A percentile compares a stretch with the other conserved stretches of the same genome.
Evolutionary conservation across 352 stramenopile species (phyloP).

Genomic region (Phytophthora quininea): DNA sequence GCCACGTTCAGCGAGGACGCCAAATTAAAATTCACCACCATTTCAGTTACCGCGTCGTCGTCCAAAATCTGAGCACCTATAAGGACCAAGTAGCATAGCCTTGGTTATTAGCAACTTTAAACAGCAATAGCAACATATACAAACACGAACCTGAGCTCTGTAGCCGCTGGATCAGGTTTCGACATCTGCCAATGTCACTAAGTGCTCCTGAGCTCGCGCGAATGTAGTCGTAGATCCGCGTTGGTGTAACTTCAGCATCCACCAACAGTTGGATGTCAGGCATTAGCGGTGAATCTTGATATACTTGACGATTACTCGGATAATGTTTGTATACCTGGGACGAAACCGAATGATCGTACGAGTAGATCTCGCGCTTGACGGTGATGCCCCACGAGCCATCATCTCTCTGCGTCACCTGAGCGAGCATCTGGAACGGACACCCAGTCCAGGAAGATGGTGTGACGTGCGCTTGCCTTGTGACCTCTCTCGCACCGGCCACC

Average conservation of each 20-base stretch:
- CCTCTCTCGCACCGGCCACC: not conserved
- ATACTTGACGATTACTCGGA: conserved; percentile 22
- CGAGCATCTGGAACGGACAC: conserved; percentile 18
- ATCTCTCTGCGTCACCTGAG: not conserved
- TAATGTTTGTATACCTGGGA: conserved; percentile 15
- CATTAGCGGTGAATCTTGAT: not conserved
- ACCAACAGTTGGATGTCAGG: conserved; percentile 13
- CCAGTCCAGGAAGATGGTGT: conserved; percentile 3
- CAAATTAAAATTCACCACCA: conserved; percentile 15
- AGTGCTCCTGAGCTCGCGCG: conserved; percentile 6
- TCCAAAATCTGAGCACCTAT: not conserved
- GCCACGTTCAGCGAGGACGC: conserved; percentile 1
- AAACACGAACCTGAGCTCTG: not conserved
- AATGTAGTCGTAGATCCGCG: conserved; percentile 18
- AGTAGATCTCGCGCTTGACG: conserved; percentile 6
- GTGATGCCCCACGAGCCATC: conserved; percentile 10
- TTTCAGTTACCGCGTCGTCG: conserved; percentile 2
- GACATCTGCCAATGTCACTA: conserved; percentile 10
- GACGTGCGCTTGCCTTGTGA: not conserved
- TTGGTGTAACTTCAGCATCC: not conserved
- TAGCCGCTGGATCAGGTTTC: not conserved
- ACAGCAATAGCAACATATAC: not conserved
- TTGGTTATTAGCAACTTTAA: not conserved
- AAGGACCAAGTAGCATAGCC: not conserved
- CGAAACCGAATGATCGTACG: conserved; percentile 8